Conservation (phyloP, 495 filamentous ascomycete genomes). For the Aeminium ludgeri region DNA sequence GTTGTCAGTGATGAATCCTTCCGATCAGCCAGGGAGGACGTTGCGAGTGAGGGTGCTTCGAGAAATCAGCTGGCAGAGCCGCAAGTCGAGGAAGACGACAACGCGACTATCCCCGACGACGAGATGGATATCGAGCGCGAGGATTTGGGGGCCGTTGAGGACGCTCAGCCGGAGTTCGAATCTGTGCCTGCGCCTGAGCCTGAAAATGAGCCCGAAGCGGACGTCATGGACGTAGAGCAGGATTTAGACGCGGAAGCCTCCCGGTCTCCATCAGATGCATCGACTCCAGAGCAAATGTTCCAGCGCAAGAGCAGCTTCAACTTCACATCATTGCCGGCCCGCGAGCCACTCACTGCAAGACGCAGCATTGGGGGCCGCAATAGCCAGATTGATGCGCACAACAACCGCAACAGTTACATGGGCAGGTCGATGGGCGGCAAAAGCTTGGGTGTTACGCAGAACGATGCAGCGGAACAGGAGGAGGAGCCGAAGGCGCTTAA, state of each 20-base stretch:
- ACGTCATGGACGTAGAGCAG: slow-evolving; percentile 22
- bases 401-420: slow-evolving; percentile 18
- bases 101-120: not conserved
- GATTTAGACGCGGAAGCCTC: slow-evolving; percentile 26
- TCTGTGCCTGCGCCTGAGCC: not conserved
- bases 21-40: slow-evolving; percentile 7
- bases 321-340: slow-evolving; percentile 79
- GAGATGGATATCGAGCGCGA: slow-evolving; percentile 7
- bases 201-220: slow-evolving; percentile 22
- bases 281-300: slow-evolving; percentile 42
- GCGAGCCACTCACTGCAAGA: slow-evolving; percentile 64
- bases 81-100: slow-evolving; percentile 5
- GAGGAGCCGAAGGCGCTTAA: slow-evolving; percentile 46
- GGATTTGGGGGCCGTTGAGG: slow-evolving; percentile 29
- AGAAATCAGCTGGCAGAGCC: slow-evolving; percentile 6
- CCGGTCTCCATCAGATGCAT: slow-evolving; percentile 43
- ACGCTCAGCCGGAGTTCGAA: slow-evolving; percentile 16
- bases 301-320: slow-evolving; percentile 85
- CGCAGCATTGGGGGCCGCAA: slow-evolving; percentile 65
- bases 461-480: slow-evolving; percentile 37
- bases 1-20: slow-evolving; percentile 15
- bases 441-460: slow-evolving; percentile 29
- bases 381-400: slow-evolving; percentile 56
- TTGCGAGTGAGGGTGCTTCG: slow-evolving; percentile 22
- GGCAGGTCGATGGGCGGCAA: slow-evolving; percentile 32